phyloP scores from a whole-genome alignment of 2,329 filamentous ascomycete species.

The Colletotrichum falcatum region DNA sequence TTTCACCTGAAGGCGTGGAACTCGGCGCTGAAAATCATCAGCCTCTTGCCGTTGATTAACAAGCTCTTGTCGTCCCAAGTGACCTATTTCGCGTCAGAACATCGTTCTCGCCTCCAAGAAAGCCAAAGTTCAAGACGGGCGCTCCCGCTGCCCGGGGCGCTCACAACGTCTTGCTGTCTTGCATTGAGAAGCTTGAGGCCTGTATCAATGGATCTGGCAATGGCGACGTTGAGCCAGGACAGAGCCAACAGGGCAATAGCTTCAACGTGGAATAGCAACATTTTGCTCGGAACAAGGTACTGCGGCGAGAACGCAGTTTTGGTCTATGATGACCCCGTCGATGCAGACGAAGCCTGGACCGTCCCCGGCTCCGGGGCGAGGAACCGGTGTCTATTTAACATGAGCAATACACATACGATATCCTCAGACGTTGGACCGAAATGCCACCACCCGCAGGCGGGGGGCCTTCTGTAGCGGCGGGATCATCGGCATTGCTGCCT shows the following conservation, averaged over 20 bases:
- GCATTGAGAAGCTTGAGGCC: slow-evolving; percentile 33
- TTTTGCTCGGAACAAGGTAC: background rate
- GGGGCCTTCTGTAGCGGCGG: slow-evolving; percentile 7
- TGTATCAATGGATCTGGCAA: slow-evolving; percentile 8
- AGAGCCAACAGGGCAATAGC: slow-evolving; percentile 23
- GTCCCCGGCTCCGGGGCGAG: background rate
- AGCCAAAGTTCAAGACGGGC: background rate
- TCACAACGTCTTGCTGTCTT: slow-evolving; percentile 38
- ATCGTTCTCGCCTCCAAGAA: fast-evolving
- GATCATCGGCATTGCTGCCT: slow-evolving; percentile 36
- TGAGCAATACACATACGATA: background rate
- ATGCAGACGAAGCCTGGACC: background rate
- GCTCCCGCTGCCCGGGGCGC: background rate
- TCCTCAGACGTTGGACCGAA: slow-evolving; percentile 5
- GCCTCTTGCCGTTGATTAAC: slow-evolving; percentile 73
- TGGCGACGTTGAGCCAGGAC: slow-evolving; percentile 23
- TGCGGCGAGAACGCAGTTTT: background rate
- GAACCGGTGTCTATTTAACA: slow-evolving; percentile 19
- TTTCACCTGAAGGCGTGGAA: slow-evolving; percentile 68
- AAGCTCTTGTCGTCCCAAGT: slow-evolving; percentile 77
- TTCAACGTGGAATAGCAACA: slow-evolving; percentile 34
- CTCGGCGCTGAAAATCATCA: slow-evolving; percentile 76
- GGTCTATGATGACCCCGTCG: background rate
- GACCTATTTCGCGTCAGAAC: slow-evolving; percentile 48
- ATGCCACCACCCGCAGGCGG: slow-evolving; percentile 16